phyloP scores from a whole-genome alignment of 805 yeast species.

The Yamadazyma endophytica region DNA sequence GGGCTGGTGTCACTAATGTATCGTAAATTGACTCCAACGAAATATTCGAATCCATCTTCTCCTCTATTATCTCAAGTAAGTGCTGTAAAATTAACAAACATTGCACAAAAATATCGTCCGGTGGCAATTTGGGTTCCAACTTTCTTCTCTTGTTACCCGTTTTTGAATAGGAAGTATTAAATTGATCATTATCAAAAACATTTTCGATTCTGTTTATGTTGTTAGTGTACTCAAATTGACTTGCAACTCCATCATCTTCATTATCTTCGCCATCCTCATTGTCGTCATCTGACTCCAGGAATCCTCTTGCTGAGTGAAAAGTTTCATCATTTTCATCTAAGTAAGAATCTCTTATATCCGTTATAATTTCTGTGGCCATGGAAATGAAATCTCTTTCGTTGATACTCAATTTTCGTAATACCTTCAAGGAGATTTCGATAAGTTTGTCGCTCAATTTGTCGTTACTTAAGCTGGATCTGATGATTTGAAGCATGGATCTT shows the following conservation, averaged over 20 bases:
- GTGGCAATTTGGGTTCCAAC: slow-evolving; percentile 38
- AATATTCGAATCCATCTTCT: slow-evolving; percentile 60
- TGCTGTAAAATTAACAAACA: slow-evolving; percentile 68
- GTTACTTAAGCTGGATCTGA: slow-evolving; percentile 49
- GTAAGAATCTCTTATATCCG: slow-evolving; percentile 74
- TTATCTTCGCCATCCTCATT: slow-evolving; percentile 17
- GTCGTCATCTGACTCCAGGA: slow-evolving; percentile 17
- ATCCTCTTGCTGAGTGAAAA: slow-evolving; percentile 42
- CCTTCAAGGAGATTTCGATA: slow-evolving; percentile 54
- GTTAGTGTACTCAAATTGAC: slow-evolving; percentile 11
- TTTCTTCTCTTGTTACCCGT: slow-evolving; percentile 19
- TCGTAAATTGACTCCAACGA: slow-evolving; percentile 67
- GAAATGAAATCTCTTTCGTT: slow-evolving; percentile 82
- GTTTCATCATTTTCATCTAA: slow-evolving; percentile 45
- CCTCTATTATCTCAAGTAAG: slow-evolving; percentile 63
- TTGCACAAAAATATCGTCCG: slow-evolving; percentile 49
- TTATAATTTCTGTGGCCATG: slow-evolving; percentile 79
- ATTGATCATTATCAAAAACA: slow-evolving; percentile 12
- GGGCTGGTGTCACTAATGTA: slow-evolving; percentile 73
- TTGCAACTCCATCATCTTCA: slow-evolving; percentile 11
- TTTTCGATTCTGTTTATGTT: slow-evolving; percentile 11
- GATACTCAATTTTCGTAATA: slow-evolving; percentile 66
- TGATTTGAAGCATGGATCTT: slow-evolving; percentile 57
- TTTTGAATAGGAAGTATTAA: slow-evolving; percentile 4
- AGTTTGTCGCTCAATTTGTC: slow-evolving; percentile 53